Evolutionary conservation across 352 stramenopile species (phyloP).

Genomic region (Phytopythium helicoides): DNA sequence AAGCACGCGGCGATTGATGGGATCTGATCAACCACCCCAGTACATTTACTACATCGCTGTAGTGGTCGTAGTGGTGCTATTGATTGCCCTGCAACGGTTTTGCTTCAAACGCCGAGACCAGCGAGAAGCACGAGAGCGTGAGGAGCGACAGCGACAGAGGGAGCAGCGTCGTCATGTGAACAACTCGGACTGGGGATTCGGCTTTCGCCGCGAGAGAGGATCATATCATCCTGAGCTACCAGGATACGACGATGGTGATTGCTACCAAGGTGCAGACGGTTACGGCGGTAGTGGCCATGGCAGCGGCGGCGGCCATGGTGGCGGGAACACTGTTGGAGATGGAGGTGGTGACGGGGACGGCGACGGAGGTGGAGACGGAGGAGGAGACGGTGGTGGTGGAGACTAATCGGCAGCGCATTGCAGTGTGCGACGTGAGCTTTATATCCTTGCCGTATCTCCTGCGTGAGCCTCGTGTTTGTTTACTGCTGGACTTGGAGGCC

Average conservation of each 20-base stretch:
- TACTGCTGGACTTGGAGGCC: too few relatives aligned
- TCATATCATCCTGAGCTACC: neutral
- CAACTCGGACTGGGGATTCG: conserved; percentile 2
- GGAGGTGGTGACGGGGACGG: neutral
- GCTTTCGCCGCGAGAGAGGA: neutral
- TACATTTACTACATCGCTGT: neutral
- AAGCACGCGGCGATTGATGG: too few relatives aligned
- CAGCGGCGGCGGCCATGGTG: neutral
- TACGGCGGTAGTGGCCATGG: too few relatives aligned
- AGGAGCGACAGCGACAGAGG: too few relatives aligned
- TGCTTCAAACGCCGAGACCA: neutral
- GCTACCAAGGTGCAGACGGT: too few relatives aligned
- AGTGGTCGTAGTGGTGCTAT: neutral
- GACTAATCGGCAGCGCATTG: conserved; percentile 1
- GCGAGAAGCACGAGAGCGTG: neutral
- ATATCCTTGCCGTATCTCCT: too few relatives aligned
- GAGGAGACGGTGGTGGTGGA: conserved; percentile 1
- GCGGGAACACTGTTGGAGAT: neutral
- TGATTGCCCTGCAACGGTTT: neutral
- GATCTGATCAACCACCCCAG: too few relatives aligned
- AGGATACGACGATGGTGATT: neutral
- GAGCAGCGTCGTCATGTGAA: neutral
- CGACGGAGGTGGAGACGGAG: neutral
- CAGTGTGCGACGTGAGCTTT: too few relatives aligned
- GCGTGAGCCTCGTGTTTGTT: too few relatives aligned